Percentiles rank a stretch among this genome's conserved stretches.
Evolutionary conservation across 129 eudicot genomes (phyloP).

Genomic region (Saposhnikovia divaricata): DNA sequence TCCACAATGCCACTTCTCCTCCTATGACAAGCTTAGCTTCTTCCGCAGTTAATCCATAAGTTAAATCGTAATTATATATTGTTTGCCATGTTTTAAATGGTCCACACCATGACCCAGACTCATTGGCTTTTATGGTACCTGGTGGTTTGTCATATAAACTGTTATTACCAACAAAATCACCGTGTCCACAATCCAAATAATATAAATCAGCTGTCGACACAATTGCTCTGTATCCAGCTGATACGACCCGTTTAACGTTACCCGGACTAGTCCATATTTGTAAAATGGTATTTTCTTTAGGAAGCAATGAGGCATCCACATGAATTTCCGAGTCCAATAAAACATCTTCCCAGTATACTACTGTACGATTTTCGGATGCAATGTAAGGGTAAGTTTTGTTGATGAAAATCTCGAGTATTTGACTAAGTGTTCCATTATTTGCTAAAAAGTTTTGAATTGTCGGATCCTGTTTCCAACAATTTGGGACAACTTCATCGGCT

Average conservation of each 20-base stretch:
- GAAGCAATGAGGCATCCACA: constrained; percentile 42
- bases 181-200: constrained; percentile 92
- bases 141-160: constrained; percentile 48
- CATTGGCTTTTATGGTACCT: constrained; percentile 26
- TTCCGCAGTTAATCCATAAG: constrained; percentile 42
- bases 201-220: constrained; percentile 69
- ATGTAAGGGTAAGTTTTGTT: constrained; percentile 62
- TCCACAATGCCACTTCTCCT: constrained; percentile 94
- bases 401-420: constrained; percentile 59
- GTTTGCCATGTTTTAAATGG: constrained; percentile 89
- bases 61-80: constrained; percentile 76
- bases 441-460: constrained; percentile 44
- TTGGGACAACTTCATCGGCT: constrained; percentile 73
- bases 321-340: constrained; percentile 44
- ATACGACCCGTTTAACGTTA: constrained; percentile 62
- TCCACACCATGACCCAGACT: constrained; percentile 92
- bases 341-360: constrained; percentile 87
- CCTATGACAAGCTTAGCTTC: constrained; percentile 75
- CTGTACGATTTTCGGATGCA: constrained; percentile 51
- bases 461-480: constrained; percentile 77
- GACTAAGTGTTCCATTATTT: constrained; percentile 53
- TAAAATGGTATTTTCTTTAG: constrained; percentile 49
- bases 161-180: constrained; percentile 65
- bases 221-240: constrained; percentile 70
- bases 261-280: constrained; percentile 74